Evolutionary conservation across 495 filamentous ascomycete genomes (phyloP).

Genomic region (Lasiosphaeris hirsuta): DNA sequence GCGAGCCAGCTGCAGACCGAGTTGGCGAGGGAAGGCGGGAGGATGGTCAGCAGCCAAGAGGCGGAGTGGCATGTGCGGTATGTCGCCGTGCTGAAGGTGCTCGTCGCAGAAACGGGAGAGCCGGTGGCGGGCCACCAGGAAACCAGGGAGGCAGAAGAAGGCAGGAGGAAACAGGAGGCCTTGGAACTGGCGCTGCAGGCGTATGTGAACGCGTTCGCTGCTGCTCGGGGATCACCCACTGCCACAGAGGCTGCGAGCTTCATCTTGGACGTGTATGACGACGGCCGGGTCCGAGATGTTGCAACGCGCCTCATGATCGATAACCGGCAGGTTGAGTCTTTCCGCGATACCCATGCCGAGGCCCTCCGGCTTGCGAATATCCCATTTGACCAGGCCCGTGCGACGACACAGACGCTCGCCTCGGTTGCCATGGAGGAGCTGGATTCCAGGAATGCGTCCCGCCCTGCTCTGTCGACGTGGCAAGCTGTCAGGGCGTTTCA

Average conservation of each 20-base stretch:
- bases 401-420: slow-evolving; percentile 11
- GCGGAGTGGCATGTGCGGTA: slow-evolving; percentile 16
- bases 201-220: slow-evolving; percentile 13
- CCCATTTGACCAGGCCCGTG: slow-evolving; percentile 13
- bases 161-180: background rate
- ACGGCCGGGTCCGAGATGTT: background rate
- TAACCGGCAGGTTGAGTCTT: slow-evolving; percentile 11
- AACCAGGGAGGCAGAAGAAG: background rate
- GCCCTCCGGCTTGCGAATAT: slow-evolving; percentile 13
- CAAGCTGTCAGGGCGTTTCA: background rate
- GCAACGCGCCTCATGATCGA: slow-evolving; percentile 11
- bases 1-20: slow-evolving; percentile 10
- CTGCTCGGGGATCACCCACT: slow-evolving; percentile 1
- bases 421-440: slow-evolving; percentile 7
- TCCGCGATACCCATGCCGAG: slow-evolving; percentile 16
- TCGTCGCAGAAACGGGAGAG: background rate
- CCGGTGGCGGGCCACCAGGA: background rate
- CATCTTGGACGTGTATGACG: slow-evolving; percentile 10
- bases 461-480: background rate
- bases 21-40: slow-evolving; percentile 10
- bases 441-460: background rate
- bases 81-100: slow-evolving; percentile 9
- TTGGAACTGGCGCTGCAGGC: slow-evolving; percentile 5
- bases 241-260: background rate
- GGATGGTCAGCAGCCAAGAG: slow-evolving; percentile 13